phyloP scores from a whole-genome alignment of 2,329 filamentous ascomycete genomes.

The Macrophomina tecta region DNA sequence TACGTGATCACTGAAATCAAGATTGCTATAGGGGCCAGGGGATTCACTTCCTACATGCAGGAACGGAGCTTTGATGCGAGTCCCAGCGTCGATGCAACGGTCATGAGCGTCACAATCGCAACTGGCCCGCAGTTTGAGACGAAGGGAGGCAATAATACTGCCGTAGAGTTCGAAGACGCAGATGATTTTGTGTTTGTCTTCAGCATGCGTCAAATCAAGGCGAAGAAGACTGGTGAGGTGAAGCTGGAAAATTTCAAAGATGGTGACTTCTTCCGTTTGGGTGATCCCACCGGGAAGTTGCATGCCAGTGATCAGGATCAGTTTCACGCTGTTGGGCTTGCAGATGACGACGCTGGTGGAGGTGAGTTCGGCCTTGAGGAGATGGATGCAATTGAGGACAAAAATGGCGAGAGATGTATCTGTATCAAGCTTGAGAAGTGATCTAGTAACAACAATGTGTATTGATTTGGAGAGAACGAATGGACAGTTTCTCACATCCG shows the following conservation, averaged over 20 bases:
- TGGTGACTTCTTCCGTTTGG: constrained; percentile 10
- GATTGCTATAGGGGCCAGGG: constrained; percentile 5
- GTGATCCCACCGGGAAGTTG: not conserved
- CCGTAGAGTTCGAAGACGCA: not conserved
- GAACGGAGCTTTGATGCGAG: not conserved
- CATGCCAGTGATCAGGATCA: not conserved
- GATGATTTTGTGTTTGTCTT: constrained; percentile 27
- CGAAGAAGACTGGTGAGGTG: constrained; percentile 6
- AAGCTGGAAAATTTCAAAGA: constrained; percentile 1
- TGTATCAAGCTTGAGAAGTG: constrained; percentile 4
- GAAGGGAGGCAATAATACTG: not conserved
- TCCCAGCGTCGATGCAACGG: not conserved
- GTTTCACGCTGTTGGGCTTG: constrained; percentile 5
- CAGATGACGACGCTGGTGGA: not conserved
- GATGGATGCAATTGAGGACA: constrained; percentile 7
- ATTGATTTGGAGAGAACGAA: no score
- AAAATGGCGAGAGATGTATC: not conserved
- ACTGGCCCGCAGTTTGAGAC: not conserved
- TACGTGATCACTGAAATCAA: constrained; percentile 18
- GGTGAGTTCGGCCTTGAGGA: constrained; percentile 8
- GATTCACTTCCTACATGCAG: not conserved
- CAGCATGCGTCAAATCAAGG: constrained; percentile 8
- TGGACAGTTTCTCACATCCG: no score
- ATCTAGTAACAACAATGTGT: no score
- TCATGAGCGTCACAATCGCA: not conserved